Base-by-base conservation (phyloP, 768 basidiomycete genomes). In the Sporobolomyces phaffii region DNA sequence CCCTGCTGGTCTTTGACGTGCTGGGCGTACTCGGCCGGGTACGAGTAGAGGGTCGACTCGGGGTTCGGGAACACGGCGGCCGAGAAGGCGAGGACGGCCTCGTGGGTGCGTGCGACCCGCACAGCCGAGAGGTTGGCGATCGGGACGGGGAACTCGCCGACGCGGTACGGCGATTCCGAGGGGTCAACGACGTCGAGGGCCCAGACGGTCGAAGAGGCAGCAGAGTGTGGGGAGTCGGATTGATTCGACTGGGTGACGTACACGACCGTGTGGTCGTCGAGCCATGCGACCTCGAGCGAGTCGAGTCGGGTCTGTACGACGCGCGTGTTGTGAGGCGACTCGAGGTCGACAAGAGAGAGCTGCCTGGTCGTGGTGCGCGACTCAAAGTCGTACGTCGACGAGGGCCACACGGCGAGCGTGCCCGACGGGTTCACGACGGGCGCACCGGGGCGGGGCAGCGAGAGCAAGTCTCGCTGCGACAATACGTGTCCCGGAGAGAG, bases 41-140 rank as follows among this genome's bases (percentile, higher is more conserved):
- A 81, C 68, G 81, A 83, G 43, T 82, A 84, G 51, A 96, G 78
- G 87, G 82, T 2, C 86, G 87, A 8, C 7, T 40, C 40, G 14
- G 40, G 28, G 65, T 93, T 88, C 3, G 83, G 78, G 75, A 89
- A 87, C 7, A 94, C 90, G 60, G 84, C 81, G 38, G 89, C 90
- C 0, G 90, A 88, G 80, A 99, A 97, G 9, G 90, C 85, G 41
- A 99, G 83, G 50, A 82, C n/a, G n/a, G n/a, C n/a, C n/a, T n/a
- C n/a, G n/a, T n/a, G n/a, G n/a, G n/a, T n/a, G n/a, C n/a, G n/a
- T n/a, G n/a, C n/a, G n/a, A n/a, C n/a, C n/a, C n/a, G n/a, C n/a
- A n/a, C n/a, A n/a, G n/a, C n/a, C n/a, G n/a, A n/a, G n/a, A n/a
- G n/a, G n/a, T n/a, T n/a, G 8, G 31, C 36, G 28, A 17, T 3